Percentiles rank a stretch among this genome's conserved stretches.
Conservation (phyloP, 208 protist species). For the Herpetomonas tarakana region DNA sequence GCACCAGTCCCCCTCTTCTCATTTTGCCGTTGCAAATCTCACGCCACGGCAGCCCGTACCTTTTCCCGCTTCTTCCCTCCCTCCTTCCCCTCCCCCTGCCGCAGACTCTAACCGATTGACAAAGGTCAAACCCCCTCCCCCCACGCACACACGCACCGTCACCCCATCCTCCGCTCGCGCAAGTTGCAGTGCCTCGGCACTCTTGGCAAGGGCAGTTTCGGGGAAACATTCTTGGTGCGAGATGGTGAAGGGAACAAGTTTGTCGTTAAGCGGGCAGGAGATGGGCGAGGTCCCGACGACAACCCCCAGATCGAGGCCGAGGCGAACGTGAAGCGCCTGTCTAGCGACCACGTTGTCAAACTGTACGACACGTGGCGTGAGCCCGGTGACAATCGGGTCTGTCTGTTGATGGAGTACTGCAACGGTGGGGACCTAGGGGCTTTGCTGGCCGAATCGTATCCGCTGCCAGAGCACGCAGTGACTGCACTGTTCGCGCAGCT, state of each 20-base stretch:
- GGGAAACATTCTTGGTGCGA: constrained; percentile 36
- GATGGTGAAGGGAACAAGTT: constrained; percentile 4
- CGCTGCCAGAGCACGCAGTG: constrained; percentile 35
- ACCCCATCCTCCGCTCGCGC: too few species aligned
- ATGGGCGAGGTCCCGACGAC: constrained; percentile 3
- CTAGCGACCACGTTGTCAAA: constrained; percentile 53
- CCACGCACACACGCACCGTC: too few species aligned
- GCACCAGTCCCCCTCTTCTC: too few species aligned
- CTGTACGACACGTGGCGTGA: constrained; percentile 56
- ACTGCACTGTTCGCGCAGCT: constrained; percentile 56
- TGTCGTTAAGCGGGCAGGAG: constrained; percentile 61
- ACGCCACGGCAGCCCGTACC: too few species aligned
- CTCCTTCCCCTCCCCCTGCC: too few species aligned
- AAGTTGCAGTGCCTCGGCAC: neutral
- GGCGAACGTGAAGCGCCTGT: constrained; percentile 37
- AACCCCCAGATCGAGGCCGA: constrained; percentile 27
- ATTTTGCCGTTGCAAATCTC: too few species aligned
- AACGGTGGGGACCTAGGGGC: constrained; percentile 50
- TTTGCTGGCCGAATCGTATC: constrained; percentile 32
- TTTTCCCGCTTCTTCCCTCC: too few species aligned
- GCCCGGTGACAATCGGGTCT: constrained; percentile 23
- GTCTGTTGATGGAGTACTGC: constrained; percentile 77
- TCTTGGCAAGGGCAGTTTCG: constrained; percentile 36
- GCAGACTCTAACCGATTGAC: too few species aligned
- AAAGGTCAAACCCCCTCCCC: too few species aligned